phyloP scores from a whole-genome alignment of 2,329 filamentous ascomycete genomes.

The Chaetothyriales sp. region DNA sequence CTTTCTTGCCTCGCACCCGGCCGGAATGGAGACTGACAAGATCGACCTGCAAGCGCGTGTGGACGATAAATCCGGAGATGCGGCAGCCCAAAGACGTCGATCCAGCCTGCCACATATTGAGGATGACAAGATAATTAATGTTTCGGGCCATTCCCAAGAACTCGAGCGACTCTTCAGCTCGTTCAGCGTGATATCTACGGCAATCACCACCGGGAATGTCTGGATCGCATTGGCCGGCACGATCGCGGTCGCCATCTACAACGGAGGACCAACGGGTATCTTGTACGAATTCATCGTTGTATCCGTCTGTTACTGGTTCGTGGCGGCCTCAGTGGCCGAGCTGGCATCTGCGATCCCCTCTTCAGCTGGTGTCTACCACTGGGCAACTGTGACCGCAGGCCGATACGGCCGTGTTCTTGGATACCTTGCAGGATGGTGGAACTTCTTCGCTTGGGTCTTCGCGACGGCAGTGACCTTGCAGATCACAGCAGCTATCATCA shows the following conservation, averaged over 20 bases:
- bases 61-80: too few species aligned
- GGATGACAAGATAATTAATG: conserved; percentile 34
- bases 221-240: conserved; percentile 32
- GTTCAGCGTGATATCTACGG: conserved; percentile 45
- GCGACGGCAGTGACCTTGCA: conserved; percentile 15
- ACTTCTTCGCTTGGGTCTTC: conserved; percentile 44
- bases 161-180: conserved; percentile 50
- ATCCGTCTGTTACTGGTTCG: conserved; percentile 43
- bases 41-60: too few species aligned
- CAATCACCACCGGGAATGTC: conserved; percentile 50
- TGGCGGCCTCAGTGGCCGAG: conserved; percentile 47
- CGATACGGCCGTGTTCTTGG: conserved; percentile 40
- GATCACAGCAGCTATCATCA: conserved; percentile 35
- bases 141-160: conserved; percentile 51
- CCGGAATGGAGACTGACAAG: too few species aligned
- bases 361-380: conserved; percentile 48
- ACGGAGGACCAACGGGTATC: conserved; percentile 35
- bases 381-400: conserved; percentile 46
- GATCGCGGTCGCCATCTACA: conserved; percentile 16
- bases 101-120: too few species aligned
- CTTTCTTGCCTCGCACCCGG: too few species aligned
- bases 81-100: too few species aligned
- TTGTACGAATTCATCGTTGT: conserved; percentile 47
- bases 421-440: conserved; percentile 35
- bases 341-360: conserved; percentile 49